Base-by-base conservation (phyloP, 768 basidiomycete species). In the Boletus barrowsii region DNA sequence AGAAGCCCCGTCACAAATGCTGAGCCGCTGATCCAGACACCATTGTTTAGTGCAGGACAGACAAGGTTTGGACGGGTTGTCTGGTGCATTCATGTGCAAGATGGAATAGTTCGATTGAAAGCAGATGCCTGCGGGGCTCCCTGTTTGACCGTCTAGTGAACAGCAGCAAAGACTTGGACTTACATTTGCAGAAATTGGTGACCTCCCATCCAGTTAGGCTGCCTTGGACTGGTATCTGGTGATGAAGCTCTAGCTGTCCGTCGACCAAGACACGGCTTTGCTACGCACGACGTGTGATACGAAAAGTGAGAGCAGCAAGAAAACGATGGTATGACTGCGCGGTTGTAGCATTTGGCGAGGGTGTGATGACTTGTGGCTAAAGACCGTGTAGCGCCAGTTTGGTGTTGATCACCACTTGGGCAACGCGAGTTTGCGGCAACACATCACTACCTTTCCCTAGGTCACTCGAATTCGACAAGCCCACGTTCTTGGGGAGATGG, bases 11-110 rank as follows among this genome's bases (percentile, higher is more conserved):
- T 81, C 79, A 68, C 91, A 96, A 42, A 93, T 95, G 15, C 80
- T 75, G 36, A 97, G 77, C 65, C 93, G 91, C 71, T 92, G 94
- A 67, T 96, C 90, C 51, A 94, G 76, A 73, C 94, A 97, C 90
- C 94, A 97, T 66, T 93, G 89, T 66, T 93, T 92, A 10, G 93
- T 96, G 69, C 94, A 97, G 6, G 91, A 89, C 24, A 93, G 78
- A 70, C 94, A 97, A 10, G 94, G 93, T 70, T 96, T 92, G 17
- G 83, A 83, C 2, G 91, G 89, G 63, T 89, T 87, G 67, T 93
- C 86, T 30, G 93, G 89, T 36, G 82, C 80, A 58, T 84, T 83
- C 61, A 97, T 76, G 47, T 81, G 88, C 53, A 95, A 75, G 62
- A 95, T 96, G 24, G 88, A 83, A 66, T 90, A 95, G 67, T 93